phyloP scores from a whole-genome alignment of 306 rosid species.

The Urtica urens region DNA sequence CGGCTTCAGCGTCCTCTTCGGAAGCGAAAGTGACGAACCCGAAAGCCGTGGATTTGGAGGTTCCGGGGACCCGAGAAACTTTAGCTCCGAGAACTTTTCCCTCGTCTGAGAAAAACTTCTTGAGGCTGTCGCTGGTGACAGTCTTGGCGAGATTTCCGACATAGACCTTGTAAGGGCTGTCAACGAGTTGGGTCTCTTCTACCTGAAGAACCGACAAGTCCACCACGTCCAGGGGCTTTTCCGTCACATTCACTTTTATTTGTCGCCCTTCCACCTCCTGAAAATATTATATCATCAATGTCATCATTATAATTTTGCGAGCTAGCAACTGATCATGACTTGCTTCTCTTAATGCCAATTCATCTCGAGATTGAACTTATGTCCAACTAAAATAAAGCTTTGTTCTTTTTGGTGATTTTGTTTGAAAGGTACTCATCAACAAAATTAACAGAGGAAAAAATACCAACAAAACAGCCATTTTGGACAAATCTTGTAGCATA shows the following conservation, averaged over 20 bases:
- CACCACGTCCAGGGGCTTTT: slow-evolving; percentile 45
- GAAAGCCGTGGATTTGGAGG: slow-evolving; percentile 74
- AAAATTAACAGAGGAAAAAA: too few species aligned
- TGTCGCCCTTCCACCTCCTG: slow-evolving; percentile 83
- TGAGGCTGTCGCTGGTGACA: slow-evolving; percentile 59
- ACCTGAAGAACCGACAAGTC: slow-evolving; percentile 39
- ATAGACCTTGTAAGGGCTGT: slow-evolving; percentile 85
- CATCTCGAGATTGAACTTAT: too few species aligned
- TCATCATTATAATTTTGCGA: too few species aligned
- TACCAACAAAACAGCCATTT: too few species aligned
- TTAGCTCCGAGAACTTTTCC: slow-evolving; percentile 79
- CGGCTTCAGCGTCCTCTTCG: slow-evolving; percentile 79
- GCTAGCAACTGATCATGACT: too few species aligned
- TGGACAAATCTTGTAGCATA: too few species aligned
- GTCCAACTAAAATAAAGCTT: too few species aligned
- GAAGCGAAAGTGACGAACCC: slow-evolving; percentile 84
- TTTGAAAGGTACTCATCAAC: too few species aligned
- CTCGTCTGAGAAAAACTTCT: slow-evolving; percentile 54
- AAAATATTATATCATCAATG: too few species aligned
- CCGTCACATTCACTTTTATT: slow-evolving; percentile 75
- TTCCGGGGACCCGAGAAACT: slow-evolving; percentile 87
- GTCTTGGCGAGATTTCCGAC: slow-evolving; percentile 85
- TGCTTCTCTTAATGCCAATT: too few species aligned
- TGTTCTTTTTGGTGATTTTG: too few species aligned
- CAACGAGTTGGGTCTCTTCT: slow-evolving; percentile 64